Evolutionary conservation across 768 basidiomycete genomes (phyloP).

Genomic region (Cyclocybe cylindracea): DNA sequence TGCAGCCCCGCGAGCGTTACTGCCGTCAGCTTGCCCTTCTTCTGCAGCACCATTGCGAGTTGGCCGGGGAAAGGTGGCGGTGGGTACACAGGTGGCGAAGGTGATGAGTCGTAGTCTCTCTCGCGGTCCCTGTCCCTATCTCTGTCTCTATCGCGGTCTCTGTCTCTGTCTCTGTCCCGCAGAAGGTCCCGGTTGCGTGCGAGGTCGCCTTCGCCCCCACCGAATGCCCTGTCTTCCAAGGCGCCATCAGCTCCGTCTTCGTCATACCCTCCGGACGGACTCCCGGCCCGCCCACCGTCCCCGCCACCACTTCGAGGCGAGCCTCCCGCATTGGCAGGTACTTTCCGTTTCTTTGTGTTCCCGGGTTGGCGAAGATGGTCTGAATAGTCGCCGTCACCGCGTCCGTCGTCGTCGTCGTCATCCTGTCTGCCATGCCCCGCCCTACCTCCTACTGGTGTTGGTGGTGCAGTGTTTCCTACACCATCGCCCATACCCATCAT

Average conservation of each 20-base stretch:
- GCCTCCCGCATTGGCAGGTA: conserved; percentile 66
- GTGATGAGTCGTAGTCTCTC: conserved; percentile 7
- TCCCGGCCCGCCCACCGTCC: conserved; percentile 13
- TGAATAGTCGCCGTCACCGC: too few species aligned
- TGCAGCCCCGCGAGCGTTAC: conserved; percentile 70
- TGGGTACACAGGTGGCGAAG: conserved; percentile 15
- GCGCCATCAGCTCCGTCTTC: too few species aligned
- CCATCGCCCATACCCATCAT: neutral
- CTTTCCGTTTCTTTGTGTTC: conserved; percentile 89
- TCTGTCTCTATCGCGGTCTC: too few species aligned
- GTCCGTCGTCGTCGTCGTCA: conserved; percentile 36
- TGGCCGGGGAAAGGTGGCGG: conserved; percentile 26
- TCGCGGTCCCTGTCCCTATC: too few species aligned
- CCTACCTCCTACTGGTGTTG: conserved; percentile 1
- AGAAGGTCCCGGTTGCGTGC: conserved; percentile 7
- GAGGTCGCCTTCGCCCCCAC: conserved; percentile 17
- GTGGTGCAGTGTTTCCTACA: neutral
- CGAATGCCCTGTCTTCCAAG: too few species aligned
- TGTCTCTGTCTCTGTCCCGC: too few species aligned
- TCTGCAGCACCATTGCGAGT: conserved; percentile 19
- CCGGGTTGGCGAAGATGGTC: conserved; percentile 73
- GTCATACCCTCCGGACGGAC: conserved; percentile 6
- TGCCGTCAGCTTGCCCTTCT: conserved; percentile 49
- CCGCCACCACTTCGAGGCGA: conserved; percentile 36
- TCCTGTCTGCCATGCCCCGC: conserved; percentile 30